phyloP scores from a whole-genome alignment of 768 basidiomycete species.

The Cystofilobasidium ferigula region DNA sequence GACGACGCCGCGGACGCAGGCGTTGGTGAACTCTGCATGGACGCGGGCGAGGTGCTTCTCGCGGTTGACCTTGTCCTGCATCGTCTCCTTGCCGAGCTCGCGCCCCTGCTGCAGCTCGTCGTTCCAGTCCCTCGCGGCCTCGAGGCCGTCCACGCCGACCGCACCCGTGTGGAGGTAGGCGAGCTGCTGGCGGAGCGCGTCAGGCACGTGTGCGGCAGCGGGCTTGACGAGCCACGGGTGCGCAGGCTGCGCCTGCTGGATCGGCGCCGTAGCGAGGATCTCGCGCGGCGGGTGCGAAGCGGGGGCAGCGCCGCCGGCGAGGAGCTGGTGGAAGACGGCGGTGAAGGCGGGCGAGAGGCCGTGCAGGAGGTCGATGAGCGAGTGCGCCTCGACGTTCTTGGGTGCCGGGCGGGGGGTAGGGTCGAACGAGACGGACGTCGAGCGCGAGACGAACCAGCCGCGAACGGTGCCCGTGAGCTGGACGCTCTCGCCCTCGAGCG shows the following conservation, averaged over 20 bases:
- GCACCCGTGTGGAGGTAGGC: slow-evolving; percentile 42
- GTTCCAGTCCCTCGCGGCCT: slow-evolving; percentile 43
- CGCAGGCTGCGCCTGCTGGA: slow-evolving; percentile 40
- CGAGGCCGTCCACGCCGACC: slow-evolving; percentile 38
- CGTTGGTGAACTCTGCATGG: slow-evolving; percentile 40
- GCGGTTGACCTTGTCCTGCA: slow-evolving; percentile 39
- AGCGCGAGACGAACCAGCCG: slow-evolving; percentile 41
- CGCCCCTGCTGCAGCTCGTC: slow-evolving; percentile 42
- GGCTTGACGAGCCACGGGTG: slow-evolving; percentile 39
- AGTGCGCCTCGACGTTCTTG: slow-evolving; percentile 34
- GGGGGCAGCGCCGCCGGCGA: slow-evolving; percentile 6
- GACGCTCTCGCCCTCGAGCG: slow-evolving; percentile 41
- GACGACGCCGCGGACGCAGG: slow-evolving; percentile 38
- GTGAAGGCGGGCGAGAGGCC: slow-evolving; percentile 40
- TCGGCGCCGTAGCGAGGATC: slow-evolving; percentile 38
- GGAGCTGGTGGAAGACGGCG: slow-evolving; percentile 29
- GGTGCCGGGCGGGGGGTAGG: slow-evolving; percentile 37
- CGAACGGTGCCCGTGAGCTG: slow-evolving; percentile 40
- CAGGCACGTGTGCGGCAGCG: slow-evolving; percentile 31
- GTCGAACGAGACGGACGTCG: slow-evolving; percentile 38
- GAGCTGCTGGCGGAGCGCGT: slow-evolving; percentile 40
- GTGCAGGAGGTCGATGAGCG: slow-evolving; percentile 41
- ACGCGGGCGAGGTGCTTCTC: slow-evolving; percentile 40
- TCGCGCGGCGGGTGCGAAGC: slow-evolving; percentile 29
- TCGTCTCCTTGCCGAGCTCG: slow-evolving; percentile 37